These are phyloP conservation scores for Urostyla sp. DNA, from an alignment of 73 alveolate species.

Conservation along the genomic window DNA sequence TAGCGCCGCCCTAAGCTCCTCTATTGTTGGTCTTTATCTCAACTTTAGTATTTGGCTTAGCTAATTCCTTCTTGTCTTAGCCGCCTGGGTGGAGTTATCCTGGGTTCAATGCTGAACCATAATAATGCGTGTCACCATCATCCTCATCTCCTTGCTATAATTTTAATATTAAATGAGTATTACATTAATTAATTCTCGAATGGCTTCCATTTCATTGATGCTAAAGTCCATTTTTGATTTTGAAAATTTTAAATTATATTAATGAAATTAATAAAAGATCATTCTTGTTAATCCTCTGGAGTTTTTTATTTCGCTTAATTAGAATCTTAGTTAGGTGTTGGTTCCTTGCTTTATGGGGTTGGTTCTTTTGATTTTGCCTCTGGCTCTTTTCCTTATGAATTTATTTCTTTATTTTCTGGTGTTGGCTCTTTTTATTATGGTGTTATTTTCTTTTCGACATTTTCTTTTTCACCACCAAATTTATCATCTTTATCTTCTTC, in stretches of 20 bases:
- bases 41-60: slow-evolving; percentile 86
- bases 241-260: slow-evolving; percentile 1
- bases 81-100: slow-evolving; percentile 76
- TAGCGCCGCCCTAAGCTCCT: slow-evolving; percentile 52
- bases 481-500: background rate
- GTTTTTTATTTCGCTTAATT: too few species aligned
- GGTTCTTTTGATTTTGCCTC: too few species aligned
- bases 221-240: slow-evolving; percentile 6
- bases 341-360: too few species aligned
- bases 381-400: background rate
- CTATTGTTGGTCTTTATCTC: slow-evolving; percentile 78
- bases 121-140: slow-evolving; percentile 31
- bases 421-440: background rate
- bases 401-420: background rate
- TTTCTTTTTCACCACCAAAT: background rate
- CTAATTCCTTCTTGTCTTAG: slow-evolving; percentile 78
- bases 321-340: too few species aligned
- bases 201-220: slow-evolving; percentile 32
- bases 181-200: slow-evolving; percentile 12
- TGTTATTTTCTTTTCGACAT: background rate
- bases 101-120: slow-evolving; percentile 77
- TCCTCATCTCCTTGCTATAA: slow-evolving; percentile 7
- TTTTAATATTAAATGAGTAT: background rate
- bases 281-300: background rate
- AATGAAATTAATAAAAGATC: background rate